phyloP scores from a whole-genome alignment of 2,329 filamentous ascomycete genomes.

The Aureobasidium sp. region DNA sequence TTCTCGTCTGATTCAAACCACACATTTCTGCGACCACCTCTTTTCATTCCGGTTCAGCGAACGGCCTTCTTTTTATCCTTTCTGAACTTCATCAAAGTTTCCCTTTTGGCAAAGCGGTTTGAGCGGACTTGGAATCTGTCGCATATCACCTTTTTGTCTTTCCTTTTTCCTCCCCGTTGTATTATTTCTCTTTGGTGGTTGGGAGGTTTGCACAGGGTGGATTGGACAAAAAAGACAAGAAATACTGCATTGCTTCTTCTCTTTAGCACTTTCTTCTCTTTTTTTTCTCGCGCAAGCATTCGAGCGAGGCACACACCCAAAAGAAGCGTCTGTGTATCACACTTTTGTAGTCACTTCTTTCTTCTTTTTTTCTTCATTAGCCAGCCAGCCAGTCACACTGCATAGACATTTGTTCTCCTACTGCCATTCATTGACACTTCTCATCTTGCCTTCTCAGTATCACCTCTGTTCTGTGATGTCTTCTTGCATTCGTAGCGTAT shows the following conservation, averaged over 20 bases:
- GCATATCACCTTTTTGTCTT: neutral
- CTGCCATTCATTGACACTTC: neutral
- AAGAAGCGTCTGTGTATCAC: neutral
- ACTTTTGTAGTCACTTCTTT: neutral
- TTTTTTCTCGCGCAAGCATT: neutral
- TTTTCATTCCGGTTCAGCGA: constrained; percentile 8
- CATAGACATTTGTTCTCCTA: neutral
- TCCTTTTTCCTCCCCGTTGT: neutral
- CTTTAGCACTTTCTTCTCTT: neutral
- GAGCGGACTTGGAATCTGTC: neutral
- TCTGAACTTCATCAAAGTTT: neutral
- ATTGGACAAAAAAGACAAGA: neutral
- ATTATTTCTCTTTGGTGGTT: neutral
- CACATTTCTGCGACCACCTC: neutral
- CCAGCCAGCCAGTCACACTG: neutral
- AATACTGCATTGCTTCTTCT: neutral
- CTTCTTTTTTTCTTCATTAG: neutral
- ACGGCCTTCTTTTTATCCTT: neutral
- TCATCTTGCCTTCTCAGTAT: too few relatives aligned
- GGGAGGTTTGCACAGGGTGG: neutral
- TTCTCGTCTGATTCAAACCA: neutral
- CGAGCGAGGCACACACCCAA: neutral
- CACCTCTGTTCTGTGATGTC: too few relatives aligned
- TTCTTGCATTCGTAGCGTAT: too few relatives aligned
- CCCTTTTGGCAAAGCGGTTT: constrained; percentile 6